Evolutionary conservation across 352 stramenopile species (phyloP).

Genomic region (Thalassiosira livingstoniorum): DNA sequence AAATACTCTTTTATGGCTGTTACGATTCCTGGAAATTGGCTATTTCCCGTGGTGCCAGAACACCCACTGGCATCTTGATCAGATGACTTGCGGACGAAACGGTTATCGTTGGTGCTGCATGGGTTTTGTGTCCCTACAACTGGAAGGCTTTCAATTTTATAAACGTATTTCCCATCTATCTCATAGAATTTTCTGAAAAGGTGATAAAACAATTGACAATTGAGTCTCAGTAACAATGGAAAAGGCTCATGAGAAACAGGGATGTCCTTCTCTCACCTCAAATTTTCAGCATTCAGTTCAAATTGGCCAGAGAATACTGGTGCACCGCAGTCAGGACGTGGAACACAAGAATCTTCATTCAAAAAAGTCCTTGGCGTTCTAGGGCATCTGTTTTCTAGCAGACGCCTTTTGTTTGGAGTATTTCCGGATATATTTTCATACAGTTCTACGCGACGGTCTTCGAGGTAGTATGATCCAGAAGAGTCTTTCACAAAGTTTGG

Average conservation of each 20-base stretch:
- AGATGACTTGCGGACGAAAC: too few species aligned
- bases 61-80: slow-evolving; percentile 18
- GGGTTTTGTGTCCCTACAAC: slow-evolving; percentile 35
- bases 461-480: slow-evolving; percentile 49
- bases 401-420: slow-evolving; percentile 33
- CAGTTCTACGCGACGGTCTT: slow-evolving; percentile 54
- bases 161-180: slow-evolving; percentile 56
- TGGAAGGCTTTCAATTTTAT: slow-evolving; percentile 48
- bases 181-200: too few species aligned
- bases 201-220: too few species aligned
- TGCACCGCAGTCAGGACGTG: slow-evolving; percentile 41
- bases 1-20: slow-evolving; percentile 23
- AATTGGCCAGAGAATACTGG: slow-evolving; percentile 40
- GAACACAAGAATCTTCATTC: slow-evolving; percentile 53
- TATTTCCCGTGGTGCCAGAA: slow-evolving; percentile 13
- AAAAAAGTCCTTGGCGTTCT: slow-evolving; percentile 50
- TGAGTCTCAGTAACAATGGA: too few species aligned
- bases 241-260: too few species aligned
- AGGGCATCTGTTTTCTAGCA: slow-evolving; percentile 44
- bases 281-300: slow-evolving; percentile 41
- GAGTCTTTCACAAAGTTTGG: slow-evolving; percentile 53
- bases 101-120: slow-evolving; percentile 28
- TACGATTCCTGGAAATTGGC: slow-evolving; percentile 36
- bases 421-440: slow-evolving; percentile 45
- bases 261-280: too few species aligned